Percentiles rank a stretch among this genome's conserved stretches.
These are phyloP conservation scores for Allium sativum DNA, from an alignment of 106 monocot genomes.

Conservation along the genomic window DNA sequence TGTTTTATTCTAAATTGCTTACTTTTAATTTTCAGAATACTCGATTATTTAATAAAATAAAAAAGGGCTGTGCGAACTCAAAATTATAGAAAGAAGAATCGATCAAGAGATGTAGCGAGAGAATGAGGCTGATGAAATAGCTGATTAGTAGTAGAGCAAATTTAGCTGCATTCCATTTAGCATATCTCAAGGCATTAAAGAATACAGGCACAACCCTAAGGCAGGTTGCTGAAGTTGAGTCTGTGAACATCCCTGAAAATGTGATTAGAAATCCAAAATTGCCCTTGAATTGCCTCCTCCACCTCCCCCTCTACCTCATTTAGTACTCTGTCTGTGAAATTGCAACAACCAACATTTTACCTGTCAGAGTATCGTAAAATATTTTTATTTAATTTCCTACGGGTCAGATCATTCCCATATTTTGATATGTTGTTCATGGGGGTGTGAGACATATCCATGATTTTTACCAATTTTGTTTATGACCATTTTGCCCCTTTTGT, in stretches of 20 bases:
- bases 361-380: too few species aligned
- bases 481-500: too few species aligned
- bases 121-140: slow-evolving; percentile 59
- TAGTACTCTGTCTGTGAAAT: slow-evolving; percentile 6
- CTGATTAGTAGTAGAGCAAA: slow-evolving; percentile 37
- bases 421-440: too few species aligned
- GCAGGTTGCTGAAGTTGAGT: slow-evolving; percentile 49
- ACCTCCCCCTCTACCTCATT: slow-evolving; percentile 27
- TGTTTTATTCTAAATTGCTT: too few species aligned
- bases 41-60: background rate
- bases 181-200: slow-evolving; percentile 50
- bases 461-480: too few species aligned
- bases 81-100: slow-evolving; percentile 62
- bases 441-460: too few species aligned
- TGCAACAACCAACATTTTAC: too few species aligned
- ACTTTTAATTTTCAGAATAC: background rate
- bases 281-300: slow-evolving; percentile 30
- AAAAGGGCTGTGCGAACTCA: slow-evolving; percentile 68
- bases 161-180: slow-evolving; percentile 27
- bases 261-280: background rate
- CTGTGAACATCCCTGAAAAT: slow-evolving; percentile 1
- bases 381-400: too few species aligned
- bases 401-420: too few species aligned
- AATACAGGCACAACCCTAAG: slow-evolving; percentile 69
- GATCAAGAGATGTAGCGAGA: slow-evolving; percentile 56